Evolutionary conservation across 371 early-diverging fungal genomes (phyloP), one percentile per base, ranked within the genome.

Genomic region (Haplosporangium sp.): DNA sequence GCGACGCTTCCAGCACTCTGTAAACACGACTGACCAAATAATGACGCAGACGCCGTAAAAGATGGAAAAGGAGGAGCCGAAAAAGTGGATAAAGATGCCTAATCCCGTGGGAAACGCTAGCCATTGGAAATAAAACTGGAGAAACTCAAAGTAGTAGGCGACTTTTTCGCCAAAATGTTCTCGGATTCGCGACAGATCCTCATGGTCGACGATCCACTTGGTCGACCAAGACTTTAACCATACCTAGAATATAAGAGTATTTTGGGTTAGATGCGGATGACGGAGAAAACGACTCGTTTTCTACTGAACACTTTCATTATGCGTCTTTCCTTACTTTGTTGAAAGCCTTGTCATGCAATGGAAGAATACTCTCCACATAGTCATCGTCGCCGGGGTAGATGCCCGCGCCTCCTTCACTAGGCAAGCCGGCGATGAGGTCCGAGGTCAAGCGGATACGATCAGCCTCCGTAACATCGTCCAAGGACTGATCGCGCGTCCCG

Each of bases 121-220:
- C 87, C 91, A 93, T 14, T 90, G 53, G 55, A 92, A 86, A 81
- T 96, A 96, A 72, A 86, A 91, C 82, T 95, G 95, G 6, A 96
- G 82, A 75, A 95, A 96, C 14, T 94, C 95, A 86, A 96, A 96
- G 80, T 96, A 96, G 81, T 89, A 91, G 13, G 95, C 94, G 55
- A 95, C 63, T 56, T 68, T 93, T 74, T 95, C 96, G 62, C 97
- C 97, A 88, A 93, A 94, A 58, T 94, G 91, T 63, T 91, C 85
- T 58, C 93, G 87, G 46, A 95, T 87, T 21, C 75, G 77, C 14
- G 80, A 65, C 29, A 96, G 69, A 69, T 95, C 96, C 11, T 86
- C 69, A 8, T 89, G 81, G 60, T 84, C 72, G 50, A 96, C 88
- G 36, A 91, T 63, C 90, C 91, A 93, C 81, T 94, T 93, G 53